Percentiles rank a stretch among this genome's conserved stretches.
phyloP scores from a whole-genome alignment of 2,329 filamentous ascomycete species.

The Trichophyton rubrum region DNA sequence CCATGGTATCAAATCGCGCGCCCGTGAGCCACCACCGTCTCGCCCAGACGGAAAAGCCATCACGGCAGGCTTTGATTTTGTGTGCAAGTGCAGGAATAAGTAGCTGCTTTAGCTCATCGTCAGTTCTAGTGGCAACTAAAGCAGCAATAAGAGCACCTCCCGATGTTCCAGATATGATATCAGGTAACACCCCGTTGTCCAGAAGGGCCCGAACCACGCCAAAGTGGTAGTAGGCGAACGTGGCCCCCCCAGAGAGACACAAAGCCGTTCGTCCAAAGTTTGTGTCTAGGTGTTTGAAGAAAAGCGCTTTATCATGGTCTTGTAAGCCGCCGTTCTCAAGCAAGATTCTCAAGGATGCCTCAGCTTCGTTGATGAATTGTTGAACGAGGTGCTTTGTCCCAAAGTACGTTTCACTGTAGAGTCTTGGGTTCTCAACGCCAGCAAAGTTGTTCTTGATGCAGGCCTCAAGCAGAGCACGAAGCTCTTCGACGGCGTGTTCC shows the following conservation, averaged over 20 bases:
- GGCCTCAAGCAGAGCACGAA: slow-evolving; percentile 67
- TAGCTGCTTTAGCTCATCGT: slow-evolving; percentile 75
- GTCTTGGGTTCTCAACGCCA: slow-evolving; percentile 77
- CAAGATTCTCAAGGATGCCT: slow-evolving; percentile 51
- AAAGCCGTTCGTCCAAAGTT: slow-evolving; percentile 89
- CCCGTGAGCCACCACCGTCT: slow-evolving; percentile 84
- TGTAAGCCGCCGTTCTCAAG: slow-evolving; percentile 54
- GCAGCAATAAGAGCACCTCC: slow-evolving; percentile 84
- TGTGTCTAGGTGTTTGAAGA: slow-evolving; percentile 79
- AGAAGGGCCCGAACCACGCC: slow-evolving; percentile 82
- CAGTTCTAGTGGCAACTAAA: slow-evolving; percentile 74
- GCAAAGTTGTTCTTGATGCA: slow-evolving; percentile 98
- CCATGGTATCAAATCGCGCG: slow-evolving; percentile 82
- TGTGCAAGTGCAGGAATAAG: slow-evolving; percentile 77
- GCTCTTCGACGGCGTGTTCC: slow-evolving; percentile 50
- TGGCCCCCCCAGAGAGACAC: slow-evolving; percentile 83
- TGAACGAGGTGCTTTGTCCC: slow-evolving; percentile 94
- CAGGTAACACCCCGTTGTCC: slow-evolving; percentile 72
- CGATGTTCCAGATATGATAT: slow-evolving; percentile 93
- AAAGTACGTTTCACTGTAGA: slow-evolving; percentile 97
- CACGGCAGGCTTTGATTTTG: slow-evolving; percentile 73
- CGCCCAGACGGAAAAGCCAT: slow-evolving; percentile 63
- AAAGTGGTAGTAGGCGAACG: slow-evolving; percentile 94
- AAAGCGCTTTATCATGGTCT: slow-evolving; percentile 58
- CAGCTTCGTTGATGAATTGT: slow-evolving; percentile 65